Percentiles rank a stretch among this genome's conserved stretches.
Evolutionary conservation across 2,329 filamentous ascomycete genomes (phyloP).

Genomic region (Didymella pinodella): DNA sequence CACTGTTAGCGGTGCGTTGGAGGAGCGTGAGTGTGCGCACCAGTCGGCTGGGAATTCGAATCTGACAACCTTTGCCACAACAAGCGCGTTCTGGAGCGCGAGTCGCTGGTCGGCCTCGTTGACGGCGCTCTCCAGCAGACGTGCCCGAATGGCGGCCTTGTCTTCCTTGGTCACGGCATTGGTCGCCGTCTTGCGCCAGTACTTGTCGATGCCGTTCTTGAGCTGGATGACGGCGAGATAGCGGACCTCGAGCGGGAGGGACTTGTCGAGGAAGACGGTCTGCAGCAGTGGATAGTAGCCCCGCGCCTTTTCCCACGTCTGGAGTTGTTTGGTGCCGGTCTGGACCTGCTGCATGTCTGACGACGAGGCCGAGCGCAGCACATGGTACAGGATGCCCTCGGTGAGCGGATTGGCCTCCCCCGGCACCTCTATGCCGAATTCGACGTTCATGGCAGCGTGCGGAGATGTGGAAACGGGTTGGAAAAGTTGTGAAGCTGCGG

Average conservation of each 20-base stretch:
- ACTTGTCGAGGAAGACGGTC: constrained; percentile 82
- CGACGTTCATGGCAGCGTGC: constrained; percentile 39
- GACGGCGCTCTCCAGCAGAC: constrained; percentile 78
- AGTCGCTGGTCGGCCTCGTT: constrained; percentile 78
- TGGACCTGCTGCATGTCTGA: constrained; percentile 59
- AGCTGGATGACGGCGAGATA: constrained; percentile 92
- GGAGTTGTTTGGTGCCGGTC: constrained; percentile 61
- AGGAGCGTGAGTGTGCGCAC: constrained; percentile 51
- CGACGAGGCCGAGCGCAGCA: constrained; percentile 59
- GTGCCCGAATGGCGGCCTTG: constrained; percentile 77
- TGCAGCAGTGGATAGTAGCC: constrained; percentile 60
- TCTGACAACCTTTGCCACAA: constrained; percentile 85
- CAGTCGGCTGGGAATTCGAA: constrained; percentile 91
- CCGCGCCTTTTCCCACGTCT: constrained; percentile 58
- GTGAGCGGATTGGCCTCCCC: constrained; percentile 74
- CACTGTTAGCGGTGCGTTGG: constrained; percentile 23
- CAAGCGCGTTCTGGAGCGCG: constrained; percentile 86
- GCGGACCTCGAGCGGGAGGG: constrained; percentile 77
- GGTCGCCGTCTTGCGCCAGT: constrained; percentile 84
- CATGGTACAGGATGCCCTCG: constrained; percentile 57
- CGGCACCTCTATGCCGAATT: constrained; percentile 71
- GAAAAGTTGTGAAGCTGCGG: not conserved
- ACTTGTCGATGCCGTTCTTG: constrained; percentile 95
- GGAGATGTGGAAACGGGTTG: not conserved
- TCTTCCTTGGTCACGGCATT: constrained; percentile 73